Base-by-base conservation (phyloP, 1,284 basidiomycete genomes). In the Moniliophthora roreri region DNA sequence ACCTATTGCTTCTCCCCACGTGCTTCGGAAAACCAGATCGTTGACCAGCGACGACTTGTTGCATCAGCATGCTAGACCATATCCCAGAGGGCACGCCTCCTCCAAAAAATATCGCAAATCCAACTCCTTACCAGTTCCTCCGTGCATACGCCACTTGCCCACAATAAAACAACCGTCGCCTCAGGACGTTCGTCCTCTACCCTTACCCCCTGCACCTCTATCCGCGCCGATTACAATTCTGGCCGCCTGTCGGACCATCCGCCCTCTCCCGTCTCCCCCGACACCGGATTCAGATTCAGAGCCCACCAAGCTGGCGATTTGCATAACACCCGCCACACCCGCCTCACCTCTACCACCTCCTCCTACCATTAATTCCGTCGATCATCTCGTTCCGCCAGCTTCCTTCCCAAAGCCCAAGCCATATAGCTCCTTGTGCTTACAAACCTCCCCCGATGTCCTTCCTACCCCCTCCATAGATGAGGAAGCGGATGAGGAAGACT, bases 281-380 rank as follows among this genome's bases (percentile, higher is more conserved):
- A 6, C 55, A 54, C 13, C 58, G 46, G 2, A 36, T 44, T 51
- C 49, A 54, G 9, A 23, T 6, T 34, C 49, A 16, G 39, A 28
- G 8, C 40, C 53, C 10, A n/a, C n/a, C n/a, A 50, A 44, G 7
- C 16, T 11, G 28, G 11, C 28, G 7, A 32, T 58, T n/a, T 55
- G 52, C 23, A 47, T 59, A 13, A 59, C 53, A 13, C 55, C 58
- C 3, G 52, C 58, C 24, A 57, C 36, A 13, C 55, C n/a, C n/a
- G n/a, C n/a, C n/a, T n/a, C 55, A 10, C 9, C 52, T 6, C 0
- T 32, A 2, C 58, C 58, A 54, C 58, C 32, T 59, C 59, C 57
- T 8, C 48, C 53, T 23, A 16, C 46, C 37, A 15, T 44, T 9
- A 11, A 24, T 2, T 38, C 40, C 18, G 16, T 51, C 4, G 21